A percentile compares a stretch with the other conserved stretches of the same genome.
phyloP scores from a whole-genome alignment of 495 filamentous ascomycete genomes.

The Echria macrotheca region DNA sequence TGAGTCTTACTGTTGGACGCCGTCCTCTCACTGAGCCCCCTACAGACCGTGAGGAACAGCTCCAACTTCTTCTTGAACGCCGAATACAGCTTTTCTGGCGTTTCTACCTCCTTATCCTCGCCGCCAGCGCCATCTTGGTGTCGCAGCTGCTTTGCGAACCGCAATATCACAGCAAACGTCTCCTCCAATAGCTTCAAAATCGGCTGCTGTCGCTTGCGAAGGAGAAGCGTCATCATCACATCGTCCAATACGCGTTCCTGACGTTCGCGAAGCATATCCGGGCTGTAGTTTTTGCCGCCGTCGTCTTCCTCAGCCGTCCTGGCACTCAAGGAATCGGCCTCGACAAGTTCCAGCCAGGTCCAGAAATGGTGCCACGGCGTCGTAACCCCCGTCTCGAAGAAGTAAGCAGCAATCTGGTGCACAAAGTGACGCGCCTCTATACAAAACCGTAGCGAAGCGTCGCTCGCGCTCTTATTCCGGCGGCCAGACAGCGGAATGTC shows the following conservation, averaged over 20 bases:
- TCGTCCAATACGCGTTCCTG: conserved; percentile 75
- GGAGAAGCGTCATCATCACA: conserved; percentile 68
- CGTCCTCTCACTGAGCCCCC: conserved; percentile 54
- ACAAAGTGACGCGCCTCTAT: conserved; percentile 77
- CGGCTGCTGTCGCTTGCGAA: conserved; percentile 63
- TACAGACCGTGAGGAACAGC: conserved; percentile 61
- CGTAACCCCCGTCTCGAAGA: conserved; percentile 70
- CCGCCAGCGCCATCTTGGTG: not conserved
- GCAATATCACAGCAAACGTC: conserved; percentile 66
- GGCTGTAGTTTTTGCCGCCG: conserved; percentile 34
- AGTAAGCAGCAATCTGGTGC: conserved; percentile 59
- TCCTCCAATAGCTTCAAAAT: conserved; percentile 71
- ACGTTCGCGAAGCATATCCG: conserved; percentile 59
- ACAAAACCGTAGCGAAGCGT: conserved; percentile 55
- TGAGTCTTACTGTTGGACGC: conserved; percentile 39
- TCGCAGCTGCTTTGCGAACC: conserved; percentile 47
- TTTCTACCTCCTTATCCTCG: conserved; percentile 24
- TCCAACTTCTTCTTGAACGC: conserved; percentile 62
- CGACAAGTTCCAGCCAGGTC: conserved; percentile 55
- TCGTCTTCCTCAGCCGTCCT: conserved; percentile 2
- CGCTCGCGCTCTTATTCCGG: conserved; percentile 25
- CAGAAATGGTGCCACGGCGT: conserved; percentile 67
- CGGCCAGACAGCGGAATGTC: conserved; percentile 27
- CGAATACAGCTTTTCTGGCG: conserved; percentile 51
- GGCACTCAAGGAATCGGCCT: conserved; percentile 41